Percentiles rank a stretch among this genome's conserved stretches.
Evolutionary conservation across 2,329 filamentous ascomycete genomes (phyloP).

Genomic region (Madurella fahalii): DNA sequence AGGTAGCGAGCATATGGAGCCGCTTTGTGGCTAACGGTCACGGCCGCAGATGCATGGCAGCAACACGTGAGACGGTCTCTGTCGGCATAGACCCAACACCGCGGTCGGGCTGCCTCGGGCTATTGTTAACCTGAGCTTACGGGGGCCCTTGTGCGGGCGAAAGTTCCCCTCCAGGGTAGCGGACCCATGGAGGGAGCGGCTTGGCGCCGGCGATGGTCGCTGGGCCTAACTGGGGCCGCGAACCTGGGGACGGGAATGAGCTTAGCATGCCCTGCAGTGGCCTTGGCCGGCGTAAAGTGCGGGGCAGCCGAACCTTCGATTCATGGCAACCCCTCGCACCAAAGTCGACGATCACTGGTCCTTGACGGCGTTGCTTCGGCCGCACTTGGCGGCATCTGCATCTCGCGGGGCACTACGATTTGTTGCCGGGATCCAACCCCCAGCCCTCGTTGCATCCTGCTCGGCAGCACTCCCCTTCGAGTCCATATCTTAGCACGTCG

Average conservation of each 20-base stretch:
- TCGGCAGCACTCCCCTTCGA: neutral
- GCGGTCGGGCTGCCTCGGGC: no score
- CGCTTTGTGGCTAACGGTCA: no score
- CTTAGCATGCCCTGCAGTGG: neutral
- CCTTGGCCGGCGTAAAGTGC: neutral
- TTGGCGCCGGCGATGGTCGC: no score
- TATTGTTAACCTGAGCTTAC: no score
- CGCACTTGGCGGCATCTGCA: slow-evolving; percentile 8
- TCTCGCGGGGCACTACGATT: neutral
- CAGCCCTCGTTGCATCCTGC: neutral
- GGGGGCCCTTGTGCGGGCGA: no score
- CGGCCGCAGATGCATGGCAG: no score
- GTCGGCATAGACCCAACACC: no score
- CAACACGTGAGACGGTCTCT: no score
- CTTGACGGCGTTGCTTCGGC: slow-evolving; percentile 20
- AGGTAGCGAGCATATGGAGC: neutral
- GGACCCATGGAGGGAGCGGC: no score
- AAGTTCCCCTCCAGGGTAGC: no score
- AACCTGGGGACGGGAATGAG: neutral
- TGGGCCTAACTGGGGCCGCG: neutral
- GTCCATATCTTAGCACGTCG: neutral
- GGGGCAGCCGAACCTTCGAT: neutral
- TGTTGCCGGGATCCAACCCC: neutral
- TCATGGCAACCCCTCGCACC: neutral
- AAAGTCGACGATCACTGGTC: slow-evolving; percentile 2